Evolutionary conservation across 2,329 filamentous ascomycete species (phyloP).

Genomic region (Alternaria sp.): DNA sequence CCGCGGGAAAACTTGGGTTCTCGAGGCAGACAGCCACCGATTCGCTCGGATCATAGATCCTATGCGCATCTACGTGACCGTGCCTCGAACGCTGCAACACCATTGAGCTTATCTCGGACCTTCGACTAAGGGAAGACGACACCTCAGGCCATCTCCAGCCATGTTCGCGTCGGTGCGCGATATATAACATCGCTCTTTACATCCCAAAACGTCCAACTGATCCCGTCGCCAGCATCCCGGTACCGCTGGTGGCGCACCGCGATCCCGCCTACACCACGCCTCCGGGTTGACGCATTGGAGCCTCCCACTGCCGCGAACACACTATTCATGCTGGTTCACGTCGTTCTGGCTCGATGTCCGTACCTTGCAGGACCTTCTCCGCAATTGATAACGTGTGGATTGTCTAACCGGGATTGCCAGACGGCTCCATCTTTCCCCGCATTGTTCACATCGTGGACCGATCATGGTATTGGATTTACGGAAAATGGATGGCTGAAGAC

Average conservation of each 20-base stretch:
- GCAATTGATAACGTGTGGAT: background rate
- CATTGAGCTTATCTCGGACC: background rate
- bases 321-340: background rate
- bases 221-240: slow-evolving; percentile 4
- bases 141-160: background rate
- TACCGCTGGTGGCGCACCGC: background rate
- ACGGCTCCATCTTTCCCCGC: background rate
- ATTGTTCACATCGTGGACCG: background rate
- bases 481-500: background rate
- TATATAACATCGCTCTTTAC: slow-evolving; percentile 7
- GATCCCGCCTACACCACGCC: background rate
- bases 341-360: background rate
- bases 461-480: background rate
- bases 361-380: slow-evolving; percentile 5
- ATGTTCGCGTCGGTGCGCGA: background rate
- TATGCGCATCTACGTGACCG: background rate
- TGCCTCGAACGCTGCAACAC: background rate
- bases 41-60: background rate
- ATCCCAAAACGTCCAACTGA: slow-evolving; percentile 14
- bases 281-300: background rate
- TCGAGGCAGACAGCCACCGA: background rate
- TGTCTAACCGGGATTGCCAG: background rate
- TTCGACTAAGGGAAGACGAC: background rate
- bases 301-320: background rate
- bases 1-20: background rate